Percentiles rank a stretch among this genome's conserved stretches.
These are phyloP conservation scores for Penicillium canariense DNA, from an alignment of 495 filamentous ascomycete species.

Conservation along the genomic window DNA sequence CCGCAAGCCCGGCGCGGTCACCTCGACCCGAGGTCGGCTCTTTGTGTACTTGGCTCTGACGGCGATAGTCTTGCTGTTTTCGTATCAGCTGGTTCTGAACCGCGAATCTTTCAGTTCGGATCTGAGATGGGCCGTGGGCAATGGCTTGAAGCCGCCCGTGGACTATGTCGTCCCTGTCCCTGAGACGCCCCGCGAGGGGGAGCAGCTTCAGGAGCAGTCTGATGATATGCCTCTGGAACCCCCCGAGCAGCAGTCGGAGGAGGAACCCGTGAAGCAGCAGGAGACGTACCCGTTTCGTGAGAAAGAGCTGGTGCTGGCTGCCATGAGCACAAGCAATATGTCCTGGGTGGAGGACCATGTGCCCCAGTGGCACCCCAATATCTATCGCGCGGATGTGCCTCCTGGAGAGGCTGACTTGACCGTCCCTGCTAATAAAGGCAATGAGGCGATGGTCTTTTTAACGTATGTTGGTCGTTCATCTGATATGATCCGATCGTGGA, in stretches of 20 bases:
- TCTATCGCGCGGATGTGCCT: conserved; percentile 51
- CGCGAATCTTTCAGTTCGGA: conserved; percentile 8
- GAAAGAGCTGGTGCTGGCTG: conserved; percentile 30
- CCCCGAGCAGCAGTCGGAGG: not conserved
- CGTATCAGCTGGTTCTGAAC: conserved; percentile 25
- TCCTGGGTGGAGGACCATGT: conserved; percentile 31
- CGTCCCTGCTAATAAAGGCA: conserved; percentile 56
- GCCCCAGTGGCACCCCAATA: conserved; percentile 38
- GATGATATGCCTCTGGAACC: too few species aligned
- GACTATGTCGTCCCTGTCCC: not conserved
- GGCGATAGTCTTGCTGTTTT: conserved; percentile 16
- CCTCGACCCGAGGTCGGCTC: conserved; percentile 4
- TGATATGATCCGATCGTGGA: not conserved
- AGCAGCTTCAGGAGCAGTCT: too few species aligned
- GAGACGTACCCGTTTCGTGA: not conserved
- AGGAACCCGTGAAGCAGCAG: not conserved
- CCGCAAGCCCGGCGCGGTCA: conserved; percentile 2
- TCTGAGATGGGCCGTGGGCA: not conserved
- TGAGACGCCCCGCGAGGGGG: too few species aligned
- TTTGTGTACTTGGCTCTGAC: conserved; percentile 20
- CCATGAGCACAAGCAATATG: conserved; percentile 25
- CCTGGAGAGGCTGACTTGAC: conserved; percentile 30
- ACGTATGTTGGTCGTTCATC: conserved; percentile 37
- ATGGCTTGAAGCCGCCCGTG: not conserved
- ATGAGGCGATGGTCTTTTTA: conserved; percentile 63